phyloP scores from a whole-genome alignment of 257 asterid species.

The Lycium barbarum region DNA sequence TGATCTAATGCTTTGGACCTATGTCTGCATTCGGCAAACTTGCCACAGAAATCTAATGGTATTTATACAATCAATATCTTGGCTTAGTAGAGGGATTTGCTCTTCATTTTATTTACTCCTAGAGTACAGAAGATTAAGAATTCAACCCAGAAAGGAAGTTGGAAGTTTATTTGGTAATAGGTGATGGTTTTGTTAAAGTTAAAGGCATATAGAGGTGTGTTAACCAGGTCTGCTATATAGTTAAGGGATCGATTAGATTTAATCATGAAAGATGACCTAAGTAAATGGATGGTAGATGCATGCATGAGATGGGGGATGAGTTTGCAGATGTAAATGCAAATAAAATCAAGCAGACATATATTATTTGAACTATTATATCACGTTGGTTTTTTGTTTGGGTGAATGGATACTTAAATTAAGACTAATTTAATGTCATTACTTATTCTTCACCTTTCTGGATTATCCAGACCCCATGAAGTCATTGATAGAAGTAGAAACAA shows the following conservation, averaged over 20 bases:
- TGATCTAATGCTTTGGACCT: not conserved
- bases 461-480: not conserved
- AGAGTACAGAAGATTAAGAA: slow-evolving; percentile 4
- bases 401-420: not conserved
- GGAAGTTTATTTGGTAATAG: not conserved
- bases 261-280: not conserved
- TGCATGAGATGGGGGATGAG: not conserved
- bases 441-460: not conserved
- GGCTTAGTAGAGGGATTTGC: not conserved
- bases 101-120: not conserved
- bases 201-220: not conserved
- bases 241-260: not conserved
- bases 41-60: not conserved
- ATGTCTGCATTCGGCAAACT: not conserved
- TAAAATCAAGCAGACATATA: slow-evolving; percentile 6
- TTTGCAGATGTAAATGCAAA: not conserved
- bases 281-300: not conserved
- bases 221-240: not conserved
- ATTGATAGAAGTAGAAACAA: not conserved
- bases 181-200: not conserved
- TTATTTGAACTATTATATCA: not conserved
- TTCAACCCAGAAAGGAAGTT: not conserved
- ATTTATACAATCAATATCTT: not conserved
- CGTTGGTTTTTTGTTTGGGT: not conserved
- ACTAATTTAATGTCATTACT: not conserved